Evolutionary conservation across 2,329 filamentous ascomycete genomes (phyloP).

Genomic region (Penicillium palitans): DNA sequence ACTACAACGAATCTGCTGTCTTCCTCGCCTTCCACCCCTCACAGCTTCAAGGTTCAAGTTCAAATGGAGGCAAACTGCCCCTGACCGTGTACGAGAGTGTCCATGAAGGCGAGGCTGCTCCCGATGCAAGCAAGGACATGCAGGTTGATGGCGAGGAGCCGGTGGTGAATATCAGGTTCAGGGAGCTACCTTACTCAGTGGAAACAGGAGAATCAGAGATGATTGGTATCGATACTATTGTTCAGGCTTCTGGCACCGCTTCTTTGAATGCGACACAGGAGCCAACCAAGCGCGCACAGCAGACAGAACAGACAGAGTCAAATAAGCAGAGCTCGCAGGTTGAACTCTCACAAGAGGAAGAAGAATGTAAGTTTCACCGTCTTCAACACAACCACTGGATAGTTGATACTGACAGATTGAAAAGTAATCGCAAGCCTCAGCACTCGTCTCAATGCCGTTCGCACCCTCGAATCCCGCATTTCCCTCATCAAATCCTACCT

Average conservation of each 20-base stretch:
- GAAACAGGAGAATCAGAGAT: constrained; percentile 96
- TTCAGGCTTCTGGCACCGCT: constrained; percentile 78
- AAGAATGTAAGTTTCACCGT: constrained; percentile 54
- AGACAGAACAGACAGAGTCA: constrained; percentile 22
- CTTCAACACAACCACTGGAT: not conserved
- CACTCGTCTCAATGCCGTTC: constrained; percentile 87
- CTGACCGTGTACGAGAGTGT: constrained; percentile 88
- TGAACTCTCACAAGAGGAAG: constrained; percentile 59
- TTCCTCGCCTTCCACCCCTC: constrained; percentile 83
- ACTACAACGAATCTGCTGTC: constrained; percentile 81
- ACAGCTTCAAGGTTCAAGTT: constrained; percentile 50
- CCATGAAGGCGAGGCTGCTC: constrained; percentile 67
- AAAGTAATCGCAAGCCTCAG: constrained; percentile 67
- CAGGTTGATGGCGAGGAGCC: constrained; percentile 68
- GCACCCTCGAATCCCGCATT: constrained; percentile 82
- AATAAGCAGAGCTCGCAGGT: constrained; percentile 29
- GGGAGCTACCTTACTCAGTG: constrained; percentile 79
- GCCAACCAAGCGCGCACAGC: constrained; percentile 14
- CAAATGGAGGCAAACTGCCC: constrained; percentile 77
- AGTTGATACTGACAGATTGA: constrained; percentile 15
- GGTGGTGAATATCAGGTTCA: constrained; percentile 68
- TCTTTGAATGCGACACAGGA: constrained; percentile 53
- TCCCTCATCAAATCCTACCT: constrained; percentile 76
- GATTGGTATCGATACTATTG: constrained; percentile 94
- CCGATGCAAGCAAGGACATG: constrained; percentile 62